Evolutionary conservation across 2,329 filamentous ascomycete species (phyloP).

Genomic region (Colletotrichum sp.): DNA sequence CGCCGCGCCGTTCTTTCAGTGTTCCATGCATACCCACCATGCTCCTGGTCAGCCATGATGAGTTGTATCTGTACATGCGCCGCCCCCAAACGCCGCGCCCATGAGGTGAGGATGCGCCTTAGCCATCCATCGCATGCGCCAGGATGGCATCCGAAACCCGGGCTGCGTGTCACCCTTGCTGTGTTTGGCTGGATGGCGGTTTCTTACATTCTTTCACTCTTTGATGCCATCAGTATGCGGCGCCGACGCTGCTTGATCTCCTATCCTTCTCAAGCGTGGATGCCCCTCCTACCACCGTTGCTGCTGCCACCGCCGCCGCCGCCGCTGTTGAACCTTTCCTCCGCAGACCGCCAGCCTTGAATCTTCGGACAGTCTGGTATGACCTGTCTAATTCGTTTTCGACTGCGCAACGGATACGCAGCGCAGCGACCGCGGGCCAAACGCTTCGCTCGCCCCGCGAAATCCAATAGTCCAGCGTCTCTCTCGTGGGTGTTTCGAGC

Average conservation of each 20-base stretch:
- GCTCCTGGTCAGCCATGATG: neutral
- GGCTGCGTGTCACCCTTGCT: neutral
- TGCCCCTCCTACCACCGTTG: neutral
- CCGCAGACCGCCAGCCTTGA: conserved; percentile 57
- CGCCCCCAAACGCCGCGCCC: neutral
- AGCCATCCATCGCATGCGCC: neutral
- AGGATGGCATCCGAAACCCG: neutral
- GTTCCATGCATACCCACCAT: neutral
- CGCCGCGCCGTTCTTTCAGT: neutral
- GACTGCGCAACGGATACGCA: conserved; percentile 82
- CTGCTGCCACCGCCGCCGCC: neutral
- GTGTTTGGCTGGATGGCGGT: neutral
- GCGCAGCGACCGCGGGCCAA: conserved; percentile 85
- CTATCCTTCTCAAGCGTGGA: conserved; percentile 19
- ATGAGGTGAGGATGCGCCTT: neutral
- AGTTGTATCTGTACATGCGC: neutral
- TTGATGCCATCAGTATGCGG: neutral
- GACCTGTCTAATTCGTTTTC: conserved; percentile 88
- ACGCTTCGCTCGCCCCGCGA: conserved; percentile 83
- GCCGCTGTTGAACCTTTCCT: conserved; percentile 42
- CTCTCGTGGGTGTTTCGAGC: conserved; percentile 81
- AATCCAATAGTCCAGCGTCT: conserved; percentile 85
- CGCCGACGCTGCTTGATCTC: conserved; percentile 26
- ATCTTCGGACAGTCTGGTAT: conserved; percentile 78
- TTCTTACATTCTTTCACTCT: neutral